Percentiles rank a stretch among this genome's conserved stretches.
These are phyloP conservation scores for Calonectria honghensis DNA, from an alignment of 2,329 filamentous ascomycete species.

Conservation along the genomic window DNA sequence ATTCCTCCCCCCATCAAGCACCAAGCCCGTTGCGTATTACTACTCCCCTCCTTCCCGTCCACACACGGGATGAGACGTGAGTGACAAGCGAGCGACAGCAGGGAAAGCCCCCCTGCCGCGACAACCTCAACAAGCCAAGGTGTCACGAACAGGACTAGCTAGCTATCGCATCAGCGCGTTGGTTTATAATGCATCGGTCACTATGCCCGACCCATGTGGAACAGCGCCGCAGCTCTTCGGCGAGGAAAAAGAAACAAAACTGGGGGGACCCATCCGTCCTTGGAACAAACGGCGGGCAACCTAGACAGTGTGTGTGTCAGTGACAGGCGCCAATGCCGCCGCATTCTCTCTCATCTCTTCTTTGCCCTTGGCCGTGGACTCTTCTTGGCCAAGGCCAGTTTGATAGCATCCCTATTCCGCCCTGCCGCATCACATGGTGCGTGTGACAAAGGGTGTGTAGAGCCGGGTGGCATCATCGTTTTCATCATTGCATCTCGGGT, in stretches of 20 bases:
- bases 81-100: not conserved
- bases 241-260: constrained; percentile 26
- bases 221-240: constrained; percentile 2
- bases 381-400: constrained; percentile 10
- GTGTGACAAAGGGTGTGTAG: constrained; percentile 25
- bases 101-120: constrained; percentile 3
- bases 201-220: constrained; percentile 11
- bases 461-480: constrained; percentile 39
- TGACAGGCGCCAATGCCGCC: constrained; percentile 35
- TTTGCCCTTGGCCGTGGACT: not conserved
- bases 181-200: constrained; percentile 23
- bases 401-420: constrained; percentile 18
- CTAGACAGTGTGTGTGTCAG: constrained; percentile 10
- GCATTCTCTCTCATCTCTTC: not conserved
- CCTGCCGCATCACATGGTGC: not conserved
- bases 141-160: constrained; percentile 1
- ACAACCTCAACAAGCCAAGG: constrained; percentile 6
- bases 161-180: constrained; percentile 18
- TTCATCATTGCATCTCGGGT: constrained; percentile 37
- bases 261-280: constrained; percentile 5
- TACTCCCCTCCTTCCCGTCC: not conserved
- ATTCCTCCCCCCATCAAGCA: not conserved
- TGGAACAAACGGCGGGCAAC: constrained; percentile 26
- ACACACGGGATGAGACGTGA: not conserved
- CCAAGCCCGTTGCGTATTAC: not conserved